Evolutionary conservation across 352 stramenopile genomes (phyloP), one percentile per base, ranked within the genome.

Genomic region (Pythium sukuiense): DNA sequence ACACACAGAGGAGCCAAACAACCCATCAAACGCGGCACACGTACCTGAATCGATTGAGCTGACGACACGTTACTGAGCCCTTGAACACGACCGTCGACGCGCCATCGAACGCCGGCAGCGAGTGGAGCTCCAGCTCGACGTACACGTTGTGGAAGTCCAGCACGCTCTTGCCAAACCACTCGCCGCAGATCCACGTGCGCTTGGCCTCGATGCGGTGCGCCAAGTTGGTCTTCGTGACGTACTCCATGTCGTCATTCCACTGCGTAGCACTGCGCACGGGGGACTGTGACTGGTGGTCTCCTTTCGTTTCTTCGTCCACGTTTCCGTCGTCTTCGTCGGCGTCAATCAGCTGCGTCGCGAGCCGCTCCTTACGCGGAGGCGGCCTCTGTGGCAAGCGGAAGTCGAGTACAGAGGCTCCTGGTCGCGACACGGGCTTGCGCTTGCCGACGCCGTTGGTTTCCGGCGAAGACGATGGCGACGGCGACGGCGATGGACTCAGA

Each of bases 31-130:
- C 8, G 18, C n/a, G 24, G 20, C 26, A 26, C 16, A 0, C 61
- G 26, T 35, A 74, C 67, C 57, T 60, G 37, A 74, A 74, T 16
- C 67, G 61, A 11, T 67, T 58, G 33, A 74, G 61, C 60, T 67
- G 57, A 6, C 35, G 41, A 49, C 26, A 67, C 46, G 49, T 56
- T 3, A 74, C 39, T 24, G 67, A 69, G n/a, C 67, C 62, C 2
- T 13, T 35, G 26, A 65, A 72, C 27, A 60, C 60, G 27, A 33
- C 26, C 39, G 63, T 57, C 54, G 41, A 30, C 13, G 24, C 33
- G 12, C 39, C 55, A 2, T 64, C 43, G 35, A 3, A 12, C 0
- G 43, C 56, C 20, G 58, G 57, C 12, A 64, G 29, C 18, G 55
- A 62, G 18, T 37, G 62, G 1, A 74, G 35, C 50, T 37, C 37